Conservation (phyloP, 192 early-diverging fungal species). For the Linnemannia elongata region DNA sequence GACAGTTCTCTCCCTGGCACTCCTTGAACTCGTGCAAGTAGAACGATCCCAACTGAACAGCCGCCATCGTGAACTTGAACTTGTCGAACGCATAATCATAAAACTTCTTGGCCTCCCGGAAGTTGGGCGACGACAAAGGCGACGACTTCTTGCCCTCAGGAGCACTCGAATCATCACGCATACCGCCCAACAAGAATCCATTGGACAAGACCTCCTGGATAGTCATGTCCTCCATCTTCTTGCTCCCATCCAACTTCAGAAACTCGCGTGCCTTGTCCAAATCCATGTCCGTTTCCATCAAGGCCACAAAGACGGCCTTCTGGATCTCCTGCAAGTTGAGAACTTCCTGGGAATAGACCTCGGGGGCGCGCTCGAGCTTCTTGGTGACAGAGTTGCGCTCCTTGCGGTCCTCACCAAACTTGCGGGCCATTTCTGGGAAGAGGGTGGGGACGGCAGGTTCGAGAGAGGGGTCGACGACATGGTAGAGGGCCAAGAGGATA, state of each 20-base stretch:
- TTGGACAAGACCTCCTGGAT: constrained; percentile 62
- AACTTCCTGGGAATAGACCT: constrained; percentile 55
- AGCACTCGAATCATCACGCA: constrained; percentile 47
- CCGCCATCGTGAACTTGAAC: constrained; percentile 65
- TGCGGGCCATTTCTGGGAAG: constrained; percentile 60
- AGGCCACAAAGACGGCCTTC: constrained; percentile 58
- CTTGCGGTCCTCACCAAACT: constrained; percentile 60
- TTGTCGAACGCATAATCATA: constrained; percentile 64
- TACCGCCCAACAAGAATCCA: constrained; percentile 60
- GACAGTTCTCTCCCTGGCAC: constrained; percentile 60
- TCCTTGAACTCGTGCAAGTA: constrained; percentile 64
- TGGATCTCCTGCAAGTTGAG: constrained; percentile 61
- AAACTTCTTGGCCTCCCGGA: constrained; percentile 60
- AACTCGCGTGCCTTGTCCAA: constrained; percentile 57
- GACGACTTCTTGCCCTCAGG: constrained; percentile 51
- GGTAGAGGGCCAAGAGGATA: constrained; percentile 64
- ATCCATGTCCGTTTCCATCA: constrained; percentile 61
- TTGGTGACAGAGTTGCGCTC: constrained; percentile 62
- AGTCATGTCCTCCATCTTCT: constrained; percentile 44
- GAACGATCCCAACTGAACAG: constrained; percentile 64
- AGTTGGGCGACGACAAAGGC: constrained; percentile 62
- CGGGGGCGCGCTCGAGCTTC: constrained; percentile 61
- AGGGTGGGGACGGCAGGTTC: constrained; percentile 63
- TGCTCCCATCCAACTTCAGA: constrained; percentile 31
- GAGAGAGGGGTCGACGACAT: constrained; percentile 62